Base-by-base conservation (phyloP, 306 rosid genomes). In the Quillaja saponaria region DNA sequence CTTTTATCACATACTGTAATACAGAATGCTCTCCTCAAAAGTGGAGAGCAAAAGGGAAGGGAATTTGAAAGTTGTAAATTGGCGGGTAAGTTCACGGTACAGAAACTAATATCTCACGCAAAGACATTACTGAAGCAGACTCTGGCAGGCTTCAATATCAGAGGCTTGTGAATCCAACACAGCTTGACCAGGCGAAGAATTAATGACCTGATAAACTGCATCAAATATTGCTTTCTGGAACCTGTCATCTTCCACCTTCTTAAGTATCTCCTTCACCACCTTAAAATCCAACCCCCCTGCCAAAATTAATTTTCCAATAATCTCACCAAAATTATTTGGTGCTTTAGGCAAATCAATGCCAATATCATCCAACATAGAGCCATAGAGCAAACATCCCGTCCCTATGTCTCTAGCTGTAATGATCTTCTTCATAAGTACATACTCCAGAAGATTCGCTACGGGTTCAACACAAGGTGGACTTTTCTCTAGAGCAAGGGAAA, bases 291-390 rank as follows among this genome's bases (percentile, higher is more conserved):
- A 78, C 31, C 76, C 78, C 42, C 88, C 87, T 8, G 76, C 69
- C 64, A 81, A 66, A 34, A 85, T 48, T 52, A 87, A 71, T 48
- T 78, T 77, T 63, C 96, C 97, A 10, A 87, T 52, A 28, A 94
- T 84, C 77, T 81, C 90, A 52, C 99, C 99, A 49, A 90, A 90
- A 78, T 80, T 81, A 63, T 25, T 74, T 0, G 99, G 99, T 19
- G 97, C 91, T 64, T 75, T 90, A 0, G 99, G 99, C 55, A 83
- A 56, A 74, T 94, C 99, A 19, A 94, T 85, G 71, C 77, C 85
- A 0, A 84, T 70, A 40, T 94, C 99, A 8, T 82, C 88, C 15
- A 94, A 77, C 69, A 71, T 4, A 16, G 90, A 80, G 34, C 82
- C 88, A 73, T 83, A 94, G 31, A 66, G 76, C 86, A 85, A 73